These are phyloP conservation scores for Rhizopus arrhizus DNA, from an alignment of 371 early-diverging fungal species.

Conservation along the genomic window DNA sequence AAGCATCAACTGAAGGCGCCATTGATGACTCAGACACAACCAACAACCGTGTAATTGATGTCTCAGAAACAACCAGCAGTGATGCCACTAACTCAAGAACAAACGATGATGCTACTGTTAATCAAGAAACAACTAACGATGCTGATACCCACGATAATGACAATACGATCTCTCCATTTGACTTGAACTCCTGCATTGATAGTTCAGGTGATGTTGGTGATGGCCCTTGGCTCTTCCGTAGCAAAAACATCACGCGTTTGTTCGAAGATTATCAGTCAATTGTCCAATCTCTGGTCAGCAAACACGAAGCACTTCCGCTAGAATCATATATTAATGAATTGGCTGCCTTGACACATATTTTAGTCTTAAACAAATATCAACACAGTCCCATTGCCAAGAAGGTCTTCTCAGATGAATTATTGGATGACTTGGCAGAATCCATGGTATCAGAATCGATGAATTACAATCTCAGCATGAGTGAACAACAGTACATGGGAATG, in stretches of 20 bases:
- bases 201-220: neutral
- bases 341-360: slow-evolving; percentile 26
- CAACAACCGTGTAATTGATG: slow-evolving; percentile 4
- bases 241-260: slow-evolving; percentile 7
- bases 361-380: slow-evolving; percentile 20
- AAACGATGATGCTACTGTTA: neutral
- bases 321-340: slow-evolving; percentile 30
- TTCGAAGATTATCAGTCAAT: slow-evolving; percentile 6
- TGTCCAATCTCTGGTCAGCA: slow-evolving; percentile 13
- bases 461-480: slow-evolving; percentile 4
- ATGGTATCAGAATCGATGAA: slow-evolving; percentile 21
- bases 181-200: neutral
- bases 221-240: slow-evolving; percentile 8
- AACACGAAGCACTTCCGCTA: slow-evolving; percentile 22
- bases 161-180: neutral
- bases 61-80: neutral
- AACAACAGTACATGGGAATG: slow-evolving; percentile 12
- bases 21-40: slow-evolving; percentile 5
- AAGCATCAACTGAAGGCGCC: slow-evolving; percentile 10
- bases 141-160: neutral
- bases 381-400: slow-evolving; percentile 26
- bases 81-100: slow-evolving; percentile 1
- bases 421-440: slow-evolving; percentile 26
- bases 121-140: slow-evolving; percentile 1
- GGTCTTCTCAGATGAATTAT: slow-evolving; percentile 24